phyloP scores from a whole-genome alignment of 768 basidiomycete species.

The Boletus fagicola region DNA sequence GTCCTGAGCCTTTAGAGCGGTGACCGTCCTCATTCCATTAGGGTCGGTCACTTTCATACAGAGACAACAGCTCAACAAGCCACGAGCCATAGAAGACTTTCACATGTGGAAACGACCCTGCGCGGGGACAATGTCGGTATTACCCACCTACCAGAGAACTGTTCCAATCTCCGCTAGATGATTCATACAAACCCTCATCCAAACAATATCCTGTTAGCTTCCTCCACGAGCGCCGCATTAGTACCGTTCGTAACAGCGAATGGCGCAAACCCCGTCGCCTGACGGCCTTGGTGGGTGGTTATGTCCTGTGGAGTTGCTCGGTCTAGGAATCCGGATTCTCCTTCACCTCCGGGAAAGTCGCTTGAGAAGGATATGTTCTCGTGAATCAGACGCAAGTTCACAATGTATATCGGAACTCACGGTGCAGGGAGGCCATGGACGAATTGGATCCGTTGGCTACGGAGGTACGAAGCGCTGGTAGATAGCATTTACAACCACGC shows the following conservation, averaged over 20 bases:
- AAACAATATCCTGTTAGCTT: slow-evolving; percentile 29
- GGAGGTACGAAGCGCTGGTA: slow-evolving; percentile 46
- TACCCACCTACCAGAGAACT: not conserved
- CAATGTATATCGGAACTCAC: slow-evolving; percentile 29
- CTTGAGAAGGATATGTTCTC: slow-evolving; percentile 22
- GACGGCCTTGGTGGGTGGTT: slow-evolving; percentile 35
- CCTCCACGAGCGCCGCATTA: slow-evolving; percentile 22
- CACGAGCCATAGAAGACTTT: not conserved
- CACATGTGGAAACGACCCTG: not conserved
- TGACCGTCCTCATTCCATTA: not conserved
- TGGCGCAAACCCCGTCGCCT: slow-evolving; percentile 43
- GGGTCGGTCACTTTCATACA: not conserved
- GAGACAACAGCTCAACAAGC: not conserved
- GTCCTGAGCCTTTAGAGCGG: not conserved
- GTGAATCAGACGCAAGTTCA: not conserved
- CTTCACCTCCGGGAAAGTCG: slow-evolving; percentile 53
- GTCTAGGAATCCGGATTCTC: slow-evolving; percentile 45
- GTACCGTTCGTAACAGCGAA: slow-evolving; percentile 23
- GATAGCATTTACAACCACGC: not conserved
- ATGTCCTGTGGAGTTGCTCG: slow-evolving; percentile 38
- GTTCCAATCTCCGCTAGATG: not conserved
- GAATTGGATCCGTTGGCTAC: slow-evolving; percentile 49
- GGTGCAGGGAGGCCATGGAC: slow-evolving; percentile 48
- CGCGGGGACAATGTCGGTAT: not conserved
- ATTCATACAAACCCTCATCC: slow-evolving; percentile 3